Evolutionary conservation across 371 early-diverging fungal genomes (phyloP).

Genomic region (Lichtheimia ornata): DNA sequence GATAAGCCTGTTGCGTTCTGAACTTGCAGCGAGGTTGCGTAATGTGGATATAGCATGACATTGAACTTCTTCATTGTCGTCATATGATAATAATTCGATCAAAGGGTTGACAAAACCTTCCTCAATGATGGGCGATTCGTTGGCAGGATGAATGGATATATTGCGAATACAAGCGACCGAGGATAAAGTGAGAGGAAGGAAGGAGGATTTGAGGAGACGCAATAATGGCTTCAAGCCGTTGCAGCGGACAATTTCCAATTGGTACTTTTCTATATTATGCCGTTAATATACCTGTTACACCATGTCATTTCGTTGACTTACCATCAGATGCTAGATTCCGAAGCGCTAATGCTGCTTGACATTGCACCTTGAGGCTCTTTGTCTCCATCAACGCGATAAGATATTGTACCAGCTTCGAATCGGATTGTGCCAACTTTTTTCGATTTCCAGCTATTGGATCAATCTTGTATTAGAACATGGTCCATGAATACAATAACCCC

Average conservation of each 20-base stretch:
- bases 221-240: slow-evolving; percentile 78
- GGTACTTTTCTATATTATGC: slow-evolving; percentile 70
- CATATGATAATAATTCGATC: slow-evolving; percentile 69
- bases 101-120: slow-evolving; percentile 81
- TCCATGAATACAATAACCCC: not conserved
- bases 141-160: slow-evolving; percentile 87
- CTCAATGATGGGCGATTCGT: slow-evolving; percentile 84
- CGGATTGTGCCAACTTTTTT: slow-evolving; percentile 74
- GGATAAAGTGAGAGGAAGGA: slow-evolving; percentile 78
- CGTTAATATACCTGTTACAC: slow-evolving; percentile 7
- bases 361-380: slow-evolving; percentile 81
- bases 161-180: slow-evolving; percentile 94
- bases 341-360: slow-evolving; percentile 88
- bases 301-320: slow-evolving; percentile 10
- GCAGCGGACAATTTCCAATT: slow-evolving; percentile 80
- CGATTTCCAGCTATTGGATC: slow-evolving; percentile 58
- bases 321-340: slow-evolving; percentile 89
- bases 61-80: slow-evolving; percentile 83
- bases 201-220: slow-evolving; percentile 75
- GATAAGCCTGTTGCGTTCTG: slow-evolving; percentile 76
- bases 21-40: slow-evolving; percentile 85
- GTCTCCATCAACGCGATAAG: slow-evolving; percentile 82
- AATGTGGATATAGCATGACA: slow-evolving; percentile 87
- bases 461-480: not conserved
- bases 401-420: slow-evolving; percentile 75